phyloP scores from a whole-genome alignment of 1,284 basidiomycete genomes.

The Leccinum pachyderme region DNA sequence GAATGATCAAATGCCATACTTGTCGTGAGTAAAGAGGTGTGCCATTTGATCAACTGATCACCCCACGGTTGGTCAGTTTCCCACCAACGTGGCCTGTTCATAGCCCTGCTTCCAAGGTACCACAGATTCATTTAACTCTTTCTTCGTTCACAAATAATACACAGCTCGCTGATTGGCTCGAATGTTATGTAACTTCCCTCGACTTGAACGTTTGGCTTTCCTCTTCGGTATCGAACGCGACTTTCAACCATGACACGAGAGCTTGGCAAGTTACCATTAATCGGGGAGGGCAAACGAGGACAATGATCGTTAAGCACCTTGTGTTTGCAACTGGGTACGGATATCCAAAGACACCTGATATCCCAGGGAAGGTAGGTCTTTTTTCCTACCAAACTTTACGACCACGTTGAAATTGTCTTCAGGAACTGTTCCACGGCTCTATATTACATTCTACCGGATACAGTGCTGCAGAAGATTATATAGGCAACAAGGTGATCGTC shows the following conservation, averaged over 20 bases:
- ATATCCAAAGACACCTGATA: constrained; percentile 33
- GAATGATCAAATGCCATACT: constrained; percentile 23
- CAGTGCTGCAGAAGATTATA: constrained; percentile 31
- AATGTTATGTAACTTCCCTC: constrained; percentile 31
- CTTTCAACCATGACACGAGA: constrained; percentile 30
- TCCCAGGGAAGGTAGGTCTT: constrained; percentile 13
- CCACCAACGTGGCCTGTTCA: constrained; percentile 40
- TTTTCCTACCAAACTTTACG: not conserved
- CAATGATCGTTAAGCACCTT: constrained; percentile 35
- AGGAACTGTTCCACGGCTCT: constrained; percentile 23
- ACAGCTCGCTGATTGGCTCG: constrained; percentile 60
- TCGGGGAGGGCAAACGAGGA: constrained; percentile 22
- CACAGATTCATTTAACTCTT: not conserved
- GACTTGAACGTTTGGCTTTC: constrained; percentile 57
- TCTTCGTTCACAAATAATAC: constrained; percentile 2
- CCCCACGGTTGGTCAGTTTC: constrained; percentile 21
- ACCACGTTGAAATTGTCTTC: not conserved
- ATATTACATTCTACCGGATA: constrained; percentile 40
- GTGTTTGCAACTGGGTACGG: constrained; percentile 40
- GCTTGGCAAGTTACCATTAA: constrained; percentile 36
- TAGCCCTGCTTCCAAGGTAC: constrained; percentile 35
- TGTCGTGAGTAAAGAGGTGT: constrained; percentile 18
- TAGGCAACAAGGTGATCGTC: constrained; percentile 23
- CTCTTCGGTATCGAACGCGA: constrained; percentile 37
- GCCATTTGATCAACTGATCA: not conserved